Evolutionary conservation across 345 rosid species (phyloP), one percentile per base, ranked within the genome.

Genomic region (Euphorbia peplus): DNA sequence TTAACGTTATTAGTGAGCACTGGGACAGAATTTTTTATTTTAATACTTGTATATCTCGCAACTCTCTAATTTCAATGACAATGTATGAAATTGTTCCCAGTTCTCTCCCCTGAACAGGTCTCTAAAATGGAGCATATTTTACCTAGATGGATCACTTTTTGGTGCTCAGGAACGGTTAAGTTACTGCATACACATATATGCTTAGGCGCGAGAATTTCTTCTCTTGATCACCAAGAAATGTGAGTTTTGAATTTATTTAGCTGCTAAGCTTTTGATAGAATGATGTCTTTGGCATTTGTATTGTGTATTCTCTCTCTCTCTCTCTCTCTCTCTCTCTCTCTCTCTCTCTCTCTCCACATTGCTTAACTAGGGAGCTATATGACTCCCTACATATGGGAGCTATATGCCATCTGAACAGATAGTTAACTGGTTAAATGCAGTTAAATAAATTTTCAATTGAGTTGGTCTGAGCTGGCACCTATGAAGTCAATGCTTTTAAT

Each of bases 31-130:
- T n/a, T 48, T 48, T 50, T 50, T 18, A 50, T 0, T 41, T 52
- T 22, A 19, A 37, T 53, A 5, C 56, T 24, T 37, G 37, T 18
- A 5, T 24, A 18, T 47, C 41, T 64, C 26, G 29, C 63, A 22
- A 37, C 41, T 26, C 50, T 11, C 50, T 11, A 69, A 46, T 71
- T 15, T 72, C 66, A 73, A 70, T 69, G 70, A 73, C 70, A 70
- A 68, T 65, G 25, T 72, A 75, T 80, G 72, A 79, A 81, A 63
- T 72, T 79, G 63, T 79, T 71, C 54, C 82, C 92, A 88, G 92
- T 85, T 79, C 86, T 86, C 74, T 87, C 90, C 51, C 88, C 95
- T 60, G 83, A 84, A 65, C 90, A 83, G 85, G 93, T 88, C 72
- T 84, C 97, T 25, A 71, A 70, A 44, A 79, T 83, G 82, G 98